Evolutionary conservation across 495 filamentous ascomycete species (phyloP), one percentile per base, ranked within the genome.

Genomic region (Tricharina praecox): DNA sequence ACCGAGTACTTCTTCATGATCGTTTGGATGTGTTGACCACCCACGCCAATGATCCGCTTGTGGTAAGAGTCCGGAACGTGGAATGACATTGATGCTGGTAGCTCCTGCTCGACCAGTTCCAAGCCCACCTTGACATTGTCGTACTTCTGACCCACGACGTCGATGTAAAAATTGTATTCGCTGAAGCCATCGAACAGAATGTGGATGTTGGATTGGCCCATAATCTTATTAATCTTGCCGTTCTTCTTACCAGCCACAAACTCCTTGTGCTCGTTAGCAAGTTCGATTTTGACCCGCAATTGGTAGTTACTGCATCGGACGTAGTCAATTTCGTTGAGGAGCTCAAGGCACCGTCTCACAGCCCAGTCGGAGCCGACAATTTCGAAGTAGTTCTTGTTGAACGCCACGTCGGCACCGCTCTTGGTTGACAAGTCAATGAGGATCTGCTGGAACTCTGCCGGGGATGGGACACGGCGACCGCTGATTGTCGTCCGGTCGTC

Each of bases 1-100:
- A 99, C 90, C 1, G 90, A 99, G 67, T 99, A 92, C 65, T 95
- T 95, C 70, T 99, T 99, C 90, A 96, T 99, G 68, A 96, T 96
- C 48, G 86, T 86, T 62, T 99, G 90, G 56, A 99, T 99, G 57
- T 96, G 92, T 62, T 94, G 85, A 15, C 90, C 90, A 50, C 90
- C 92, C 50, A 96, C 95, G 45, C 90, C 90, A 53, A 99, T 99
- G 53, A 99, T 99, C 34, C 92, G 85, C 68, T 96, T 99, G 66
- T 99, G 90, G 61, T 99, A 99, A 58, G 95, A 87, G 56, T 96
- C 92, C n/a, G 90, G 90, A 20, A 99, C 90, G 59, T 99, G 90
- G 70, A 99, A 99, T 0, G 92, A 93, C 60, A 99, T 93, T 15
- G 90, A 92, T 26, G 90, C 90, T 33, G 90, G 90, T 86, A 99